Evolutionary conservation across 164 flowering plant genomes (phyloP).

Genomic region (Sedum album): DNA sequence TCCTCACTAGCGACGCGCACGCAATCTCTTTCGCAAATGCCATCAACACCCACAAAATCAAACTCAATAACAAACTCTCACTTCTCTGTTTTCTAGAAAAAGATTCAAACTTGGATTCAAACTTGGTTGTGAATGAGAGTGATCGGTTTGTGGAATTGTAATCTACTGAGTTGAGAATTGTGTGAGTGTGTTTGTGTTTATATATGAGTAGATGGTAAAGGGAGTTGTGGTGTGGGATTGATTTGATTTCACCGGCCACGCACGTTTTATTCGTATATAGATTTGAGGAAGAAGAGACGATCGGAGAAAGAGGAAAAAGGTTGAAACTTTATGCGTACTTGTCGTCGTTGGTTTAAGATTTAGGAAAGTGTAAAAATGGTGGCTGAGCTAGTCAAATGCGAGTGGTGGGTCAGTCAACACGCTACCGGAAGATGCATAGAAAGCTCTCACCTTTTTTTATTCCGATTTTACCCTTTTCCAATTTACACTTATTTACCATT

Average conservation of each 20-base stretch:
- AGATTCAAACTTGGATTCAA: not conserved
- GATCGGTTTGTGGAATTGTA: not conserved
- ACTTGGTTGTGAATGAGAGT: not conserved
- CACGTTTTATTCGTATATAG: constrained; percentile 2
- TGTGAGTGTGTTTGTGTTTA: not conserved
- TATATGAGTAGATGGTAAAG: too few species aligned
- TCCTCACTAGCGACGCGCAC: constrained; percentile 24
- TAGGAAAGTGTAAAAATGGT: not conserved
- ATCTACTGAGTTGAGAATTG: constrained; percentile 5
- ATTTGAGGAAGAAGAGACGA: not conserved
- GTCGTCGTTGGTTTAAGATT: not conserved
- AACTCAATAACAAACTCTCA: not conserved
- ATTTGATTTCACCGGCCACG: constrained; percentile 7
- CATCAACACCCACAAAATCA: constrained; percentile 20
- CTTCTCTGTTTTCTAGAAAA: not conserved
- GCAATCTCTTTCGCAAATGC: constrained; percentile 47
- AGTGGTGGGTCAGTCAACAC: constrained; percentile 1
- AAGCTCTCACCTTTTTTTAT: not conserved
- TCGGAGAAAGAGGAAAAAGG: not conserved
- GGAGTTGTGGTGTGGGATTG: too few species aligned
- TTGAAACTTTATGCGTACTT: not conserved
- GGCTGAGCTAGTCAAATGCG: not conserved
- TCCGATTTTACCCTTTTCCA: not conserved
- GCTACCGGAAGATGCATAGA: constrained; percentile 1
- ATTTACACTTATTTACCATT: too few species aligned